phyloP scores from a whole-genome alignment of 75 land plant species.

The Picea sitchensis region DNA sequence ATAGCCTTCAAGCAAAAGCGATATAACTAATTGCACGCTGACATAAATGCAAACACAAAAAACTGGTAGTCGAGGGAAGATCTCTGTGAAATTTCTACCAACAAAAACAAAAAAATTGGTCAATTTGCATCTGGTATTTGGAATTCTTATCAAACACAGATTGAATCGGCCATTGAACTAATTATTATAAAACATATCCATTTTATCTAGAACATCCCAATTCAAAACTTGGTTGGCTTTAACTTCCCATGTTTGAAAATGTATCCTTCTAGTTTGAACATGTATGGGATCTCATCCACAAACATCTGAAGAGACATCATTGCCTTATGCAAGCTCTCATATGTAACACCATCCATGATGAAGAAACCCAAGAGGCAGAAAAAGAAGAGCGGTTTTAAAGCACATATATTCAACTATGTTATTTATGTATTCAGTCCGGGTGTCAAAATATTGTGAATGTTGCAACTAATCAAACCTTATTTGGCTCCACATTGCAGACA shows the following conservation, averaged over 20 bases:
- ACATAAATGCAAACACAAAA: not conserved
- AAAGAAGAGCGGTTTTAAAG: no score
- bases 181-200: constrained; percentile 15
- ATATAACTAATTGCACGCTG: no score
- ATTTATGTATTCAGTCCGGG: no score
- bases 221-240: constrained; percentile 15
- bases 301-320: no score
- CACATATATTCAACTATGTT: no score
- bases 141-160: not conserved
- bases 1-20: no score
- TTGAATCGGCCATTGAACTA: not conserved
- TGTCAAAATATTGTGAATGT: no score
- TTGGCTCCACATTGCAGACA: no score
- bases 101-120: not conserved
- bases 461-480: no score
- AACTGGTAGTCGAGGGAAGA: constrained; percentile 50
- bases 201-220: constrained; percentile 26
- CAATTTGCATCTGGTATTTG: not conserved
- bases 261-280: constrained; percentile 26
- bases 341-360: no score
- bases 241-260: not conserved
- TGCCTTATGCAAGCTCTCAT: no score
- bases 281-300: constrained; percentile 24
- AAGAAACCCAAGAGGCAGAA: no score
- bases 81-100: constrained; percentile 72